phyloP scores from a whole-genome alignment of 495 filamentous ascomycete genomes.

The Xylaria acuta region DNA sequence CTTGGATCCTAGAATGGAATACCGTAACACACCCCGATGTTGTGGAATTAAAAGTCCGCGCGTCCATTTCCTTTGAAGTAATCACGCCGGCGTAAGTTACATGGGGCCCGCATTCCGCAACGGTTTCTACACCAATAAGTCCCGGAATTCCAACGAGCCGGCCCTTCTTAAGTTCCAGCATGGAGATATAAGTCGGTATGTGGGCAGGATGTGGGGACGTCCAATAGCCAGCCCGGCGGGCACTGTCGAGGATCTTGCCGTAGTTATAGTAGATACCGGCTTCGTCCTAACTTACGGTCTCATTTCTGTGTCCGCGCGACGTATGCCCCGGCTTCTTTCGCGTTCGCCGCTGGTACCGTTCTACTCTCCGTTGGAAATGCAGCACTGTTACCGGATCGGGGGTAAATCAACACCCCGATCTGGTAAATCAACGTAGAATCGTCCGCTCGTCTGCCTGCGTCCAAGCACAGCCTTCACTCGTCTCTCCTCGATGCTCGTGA shows the following conservation, averaged over 20 bases:
- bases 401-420: too few relatives aligned
- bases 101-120: neutral
- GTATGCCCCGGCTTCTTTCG: neutral
- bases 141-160: neutral
- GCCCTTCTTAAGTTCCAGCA: neutral
- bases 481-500: neutral
- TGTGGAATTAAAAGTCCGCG: neutral
- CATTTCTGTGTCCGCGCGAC: neutral
- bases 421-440: neutral
- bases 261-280: neutral
- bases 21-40: neutral
- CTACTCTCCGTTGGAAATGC: too few relatives aligned
- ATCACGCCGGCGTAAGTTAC: neutral
- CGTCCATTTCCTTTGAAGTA: neutral
- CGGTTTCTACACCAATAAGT: neutral
- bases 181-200: neutral
- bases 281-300: neutral
- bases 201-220: neutral
- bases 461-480: neutral
- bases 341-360: neutral
- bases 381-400: neutral
- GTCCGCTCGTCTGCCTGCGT: neutral
- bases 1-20: conserved; percentile 3
- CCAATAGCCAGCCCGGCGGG: neutral
- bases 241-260: neutral